Evolutionary conservation across 306 rosid genomes (phyloP), one percentile per base, ranked within the genome.

Genomic region (Astragalus membranaceus): DNA sequence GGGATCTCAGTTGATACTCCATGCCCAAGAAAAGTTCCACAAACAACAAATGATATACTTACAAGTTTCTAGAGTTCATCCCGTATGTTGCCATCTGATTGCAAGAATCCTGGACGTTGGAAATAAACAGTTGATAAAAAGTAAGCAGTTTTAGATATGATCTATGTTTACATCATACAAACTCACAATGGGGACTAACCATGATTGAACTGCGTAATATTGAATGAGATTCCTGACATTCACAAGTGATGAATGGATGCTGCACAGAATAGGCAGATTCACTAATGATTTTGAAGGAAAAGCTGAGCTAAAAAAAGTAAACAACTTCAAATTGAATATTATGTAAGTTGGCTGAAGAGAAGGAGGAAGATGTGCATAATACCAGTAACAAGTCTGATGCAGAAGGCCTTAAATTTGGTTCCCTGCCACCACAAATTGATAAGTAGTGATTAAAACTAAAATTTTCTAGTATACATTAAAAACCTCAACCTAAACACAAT

Each of bases 341-440:
- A 36, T 3, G 7, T 30, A 67, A 72, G 69, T 53, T 17, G 11
- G 52, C 52, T 36, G 46, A 62, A 67, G 51, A 51, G 64, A 51
- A 15, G 15, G 44, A 15, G 15, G 44, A 76, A 49, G 4, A 73
- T 66, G 49, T 63, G 62, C 13, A 80, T 33, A 35, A 73, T 85
- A 93, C 98, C 98, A 80, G 84, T 83, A 93, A 79, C 78, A 90
- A 78, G 26, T 86, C 92, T 44, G 97, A 86, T 57, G 96, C 98
- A 58, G 84, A 56, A 39, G 88, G 79, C 86, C 98, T 87, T 75
- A 86, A 76, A 69, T 82, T 46, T 47, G 98, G 98, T 78, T 93
- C 97, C 93, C 97, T 93, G 94, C 72, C 85, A 83, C 76, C 79
- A 80, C 56, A 85, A 59, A 78, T 77, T 76, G 59, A 75, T 62